Evolutionary conservation across 2,329 filamentous ascomycete species (phyloP), one percentile per base, ranked within the genome.

Genomic region (Paradendryphiella salina): DNA sequence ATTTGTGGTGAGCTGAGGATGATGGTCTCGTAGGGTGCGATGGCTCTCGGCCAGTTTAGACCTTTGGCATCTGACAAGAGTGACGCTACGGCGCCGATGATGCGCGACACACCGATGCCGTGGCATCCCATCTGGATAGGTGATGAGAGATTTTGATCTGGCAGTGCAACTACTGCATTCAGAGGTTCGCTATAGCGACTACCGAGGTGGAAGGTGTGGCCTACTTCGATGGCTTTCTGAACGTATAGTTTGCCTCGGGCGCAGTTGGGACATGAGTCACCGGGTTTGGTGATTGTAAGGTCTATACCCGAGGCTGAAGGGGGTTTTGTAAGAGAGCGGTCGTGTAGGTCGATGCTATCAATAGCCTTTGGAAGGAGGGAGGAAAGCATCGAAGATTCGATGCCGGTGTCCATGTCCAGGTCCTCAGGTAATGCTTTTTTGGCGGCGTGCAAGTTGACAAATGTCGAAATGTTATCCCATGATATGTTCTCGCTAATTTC

Each of bases 121-220:
- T 96, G 90, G 70, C 94, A 99, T 47, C 94, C 94, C 94, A 99
- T 99, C 59, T 96, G 85, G 65, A 96, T 81, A 0, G 85, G 79
- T 0, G 84, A 78, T 7, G 71, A 70, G 13, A 73, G 58, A 23
- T 32, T 54, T 60, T 57, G 26, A 60, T 64, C 20, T 75, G 80
- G 20, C 78, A 62, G 60, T 11, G 77, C 75, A 2, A 94, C 81
- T 0, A 74, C 79, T 1, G 89, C 88, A 6, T 81, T 76, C 0
- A 99, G 79, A 0, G 90, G 87, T 15, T 83, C 79, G 18, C 88
- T 92, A 76, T 99, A 99, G 23, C 92, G 84, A 1, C 89, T 92
- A 9, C 93, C 92, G 1, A 99, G 85, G 71, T 95, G 86, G 75
- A 99, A 99, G 0, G 94, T 97, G 73, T 99, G 94, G 0, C 90